These are phyloP conservation scores for Mortierella polycephala DNA, from an alignment of 371 early-diverging fungal genomes.

Conservation along the genomic window DNA sequence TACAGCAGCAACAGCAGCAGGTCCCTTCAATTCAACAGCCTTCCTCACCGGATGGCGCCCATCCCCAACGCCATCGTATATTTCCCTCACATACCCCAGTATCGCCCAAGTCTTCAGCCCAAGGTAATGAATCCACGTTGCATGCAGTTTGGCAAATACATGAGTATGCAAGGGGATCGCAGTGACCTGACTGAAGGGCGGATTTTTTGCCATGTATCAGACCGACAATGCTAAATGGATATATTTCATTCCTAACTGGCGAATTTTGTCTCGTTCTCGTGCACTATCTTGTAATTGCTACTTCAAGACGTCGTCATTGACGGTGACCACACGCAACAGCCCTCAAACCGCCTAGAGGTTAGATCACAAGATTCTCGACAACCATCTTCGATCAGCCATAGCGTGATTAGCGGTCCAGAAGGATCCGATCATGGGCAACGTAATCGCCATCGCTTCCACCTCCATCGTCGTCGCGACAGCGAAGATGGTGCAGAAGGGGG, in stretches of 20 bases:
- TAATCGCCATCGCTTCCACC: background rate
- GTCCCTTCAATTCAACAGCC: too few species aligned
- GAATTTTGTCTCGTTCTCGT: background rate
- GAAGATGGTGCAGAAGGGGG: background rate
- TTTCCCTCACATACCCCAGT: too few species aligned
- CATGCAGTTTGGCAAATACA: too few species aligned
- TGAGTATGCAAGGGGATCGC: too few species aligned
- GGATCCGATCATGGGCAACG: background rate
- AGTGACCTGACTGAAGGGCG: too few species aligned
- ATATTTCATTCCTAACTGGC: conserved; percentile 16
- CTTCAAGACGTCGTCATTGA: background rate
- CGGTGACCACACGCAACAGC: too few species aligned
- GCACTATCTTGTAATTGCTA: background rate
- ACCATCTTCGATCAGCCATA: conserved; percentile 19
- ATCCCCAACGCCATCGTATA: too few species aligned
- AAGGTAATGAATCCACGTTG: too few species aligned
- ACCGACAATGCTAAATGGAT: background rate
- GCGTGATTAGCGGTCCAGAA: conserved; percentile 10
- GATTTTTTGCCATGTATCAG: background rate
- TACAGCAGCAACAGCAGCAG: conserved; percentile 5
- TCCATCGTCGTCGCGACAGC: background rate
- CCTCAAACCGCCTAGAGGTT: background rate
- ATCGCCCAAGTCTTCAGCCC: too few species aligned
- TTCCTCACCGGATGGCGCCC: too few species aligned
- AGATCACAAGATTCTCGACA: background rate